Conservation (phyloP, 2,329 filamentous ascomycete genomes). For the Ascomycota sp. region DNA sequence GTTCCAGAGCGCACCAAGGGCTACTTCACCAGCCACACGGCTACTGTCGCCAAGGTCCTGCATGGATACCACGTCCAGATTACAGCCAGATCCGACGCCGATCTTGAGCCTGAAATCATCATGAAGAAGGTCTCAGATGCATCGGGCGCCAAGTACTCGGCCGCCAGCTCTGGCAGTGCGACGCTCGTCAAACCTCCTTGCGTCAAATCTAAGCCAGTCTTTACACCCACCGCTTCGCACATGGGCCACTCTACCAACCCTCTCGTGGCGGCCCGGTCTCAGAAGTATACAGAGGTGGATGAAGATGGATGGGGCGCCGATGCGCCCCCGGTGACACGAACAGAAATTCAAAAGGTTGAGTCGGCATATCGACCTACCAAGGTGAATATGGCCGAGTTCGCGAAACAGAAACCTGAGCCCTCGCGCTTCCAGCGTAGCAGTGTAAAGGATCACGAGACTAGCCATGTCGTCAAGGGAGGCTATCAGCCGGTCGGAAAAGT, state of each 20-base stretch:
- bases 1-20: constrained; percentile 97
- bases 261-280: constrained; percentile 40
- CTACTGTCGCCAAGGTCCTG: constrained; percentile 72
- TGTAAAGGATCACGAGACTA: constrained; percentile 18
- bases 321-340: constrained; percentile 73
- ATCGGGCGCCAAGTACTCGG: constrained; percentile 83
- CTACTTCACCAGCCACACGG: constrained; percentile 88
- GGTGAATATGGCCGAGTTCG: constrained; percentile 76
- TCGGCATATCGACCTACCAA: constrained; percentile 88
- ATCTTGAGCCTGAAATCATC: constrained; percentile 70
- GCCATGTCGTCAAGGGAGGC: constrained; percentile 56
- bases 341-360: constrained; percentile 74
- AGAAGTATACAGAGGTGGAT: constrained; percentile 38
- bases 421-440: constrained; percentile 32
- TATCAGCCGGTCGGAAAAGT: constrained; percentile 94
- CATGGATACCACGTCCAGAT: constrained; percentile 97
- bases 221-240: constrained; percentile 47
- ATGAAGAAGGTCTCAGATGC: constrained; percentile 86
- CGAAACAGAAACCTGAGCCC: constrained; percentile 45
- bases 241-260: constrained; percentile 37
- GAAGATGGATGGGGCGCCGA: constrained; percentile 87
- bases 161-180: constrained; percentile 33
- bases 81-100: constrained; percentile 74
- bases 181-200: constrained; percentile 37
- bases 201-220: constrained; percentile 72